A percentile compares a stretch with the other conserved stretches of the same genome.
These are phyloP conservation scores for Takashimella tepidaria DNA, from an alignment of 1,284 basidiomycete species.

Conservation along the genomic window DNA sequence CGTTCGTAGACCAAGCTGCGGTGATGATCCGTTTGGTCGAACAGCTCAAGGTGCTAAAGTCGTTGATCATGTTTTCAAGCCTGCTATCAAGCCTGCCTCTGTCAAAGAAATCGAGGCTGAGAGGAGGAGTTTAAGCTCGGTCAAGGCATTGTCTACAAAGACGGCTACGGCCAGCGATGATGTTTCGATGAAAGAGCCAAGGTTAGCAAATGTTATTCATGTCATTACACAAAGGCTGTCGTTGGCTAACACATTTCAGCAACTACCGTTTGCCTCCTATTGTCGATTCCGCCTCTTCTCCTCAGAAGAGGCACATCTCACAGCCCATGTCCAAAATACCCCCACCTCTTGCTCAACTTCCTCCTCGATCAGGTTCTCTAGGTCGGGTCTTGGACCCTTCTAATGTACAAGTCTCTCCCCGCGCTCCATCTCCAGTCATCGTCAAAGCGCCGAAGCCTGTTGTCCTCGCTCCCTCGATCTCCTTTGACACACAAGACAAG, in stretches of 20 bases:
- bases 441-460: slow-evolving; percentile 4
- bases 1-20: slow-evolving; percentile 27
- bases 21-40: slow-evolving; percentile 36
- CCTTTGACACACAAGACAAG: slow-evolving; percentile 2
- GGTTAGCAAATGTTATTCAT: neutral
- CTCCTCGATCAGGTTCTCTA: slow-evolving; percentile 18
- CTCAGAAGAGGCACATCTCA: neutral
- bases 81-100: slow-evolving; percentile 10
- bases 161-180: slow-evolving; percentile 16
- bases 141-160: slow-evolving; percentile 25
- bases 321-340: neutral
- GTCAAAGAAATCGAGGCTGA: slow-evolving; percentile 13
- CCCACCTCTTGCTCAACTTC: slow-evolving; percentile 6
- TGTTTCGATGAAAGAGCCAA: slow-evolving; percentile 4
- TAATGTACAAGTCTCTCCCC: neutral
- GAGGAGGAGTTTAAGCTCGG: slow-evolving; percentile 18
- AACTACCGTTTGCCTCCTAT: neutral
- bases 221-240: no score
- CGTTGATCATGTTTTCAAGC: slow-evolving; percentile 19
- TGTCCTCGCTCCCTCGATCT: neutral
- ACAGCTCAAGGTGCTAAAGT: slow-evolving; percentile 24
- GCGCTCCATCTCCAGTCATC: slow-evolving; percentile 5
- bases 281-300: neutral
- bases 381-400: slow-evolving; percentile 10
- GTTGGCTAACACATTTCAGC: neutral